phyloP scores from a whole-genome alignment of 768 basidiomycete species.

The Trametopsis cervina region DNA sequence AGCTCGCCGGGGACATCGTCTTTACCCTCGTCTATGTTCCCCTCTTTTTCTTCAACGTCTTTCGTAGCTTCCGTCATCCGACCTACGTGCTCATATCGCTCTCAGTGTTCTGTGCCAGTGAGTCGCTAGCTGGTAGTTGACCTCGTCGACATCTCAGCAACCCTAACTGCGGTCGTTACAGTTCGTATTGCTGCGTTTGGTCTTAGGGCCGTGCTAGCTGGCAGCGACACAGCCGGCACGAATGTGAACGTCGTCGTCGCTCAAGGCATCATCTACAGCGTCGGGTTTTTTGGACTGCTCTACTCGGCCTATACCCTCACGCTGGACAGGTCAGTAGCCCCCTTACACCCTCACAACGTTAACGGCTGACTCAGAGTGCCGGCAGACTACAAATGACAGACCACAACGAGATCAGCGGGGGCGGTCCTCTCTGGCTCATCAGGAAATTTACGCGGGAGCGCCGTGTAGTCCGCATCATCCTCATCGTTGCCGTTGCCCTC shows the following conservation, averaged over 20 bases:
- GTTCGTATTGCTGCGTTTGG: slow-evolving; percentile 27
- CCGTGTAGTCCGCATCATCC: slow-evolving; percentile 12
- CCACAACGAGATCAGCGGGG: background rate
- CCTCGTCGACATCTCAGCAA: background rate
- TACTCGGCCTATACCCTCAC: slow-evolving; percentile 29
- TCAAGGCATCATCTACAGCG: slow-evolving; percentile 27
- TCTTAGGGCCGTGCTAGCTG: slow-evolving; percentile 24
- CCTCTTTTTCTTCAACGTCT: slow-evolving; percentile 18
- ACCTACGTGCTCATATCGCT: slow-evolving; percentile 23
- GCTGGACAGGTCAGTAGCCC: slow-evolving; percentile 23
- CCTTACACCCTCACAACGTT: background rate
- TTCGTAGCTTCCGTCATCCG: slow-evolving; percentile 15
- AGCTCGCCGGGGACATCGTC: slow-evolving; percentile 13
- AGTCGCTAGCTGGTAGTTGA: slow-evolving; percentile 1
- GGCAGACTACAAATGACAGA: background rate
- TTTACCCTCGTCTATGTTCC: slow-evolving; percentile 24
- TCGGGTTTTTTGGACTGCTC: slow-evolving; percentile 29
- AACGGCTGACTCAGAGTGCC: background rate
- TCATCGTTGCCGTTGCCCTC: slow-evolving; percentile 13
- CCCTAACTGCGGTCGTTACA: slow-evolving; percentile 5
- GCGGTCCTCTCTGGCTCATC: slow-evolving; percentile 2
- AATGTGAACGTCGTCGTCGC: slow-evolving; percentile 20
- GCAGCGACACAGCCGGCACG: slow-evolving; percentile 17
- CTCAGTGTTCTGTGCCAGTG: slow-evolving; percentile 24
- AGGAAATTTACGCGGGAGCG: slow-evolving; percentile 14